A percentile compares a stretch with the other conserved stretches of the same genome.
These are phyloP conservation scores for Sporisorium graminicola DNA, from an alignment of 1,284 basidiomycete genomes.

Conservation along the genomic window DNA sequence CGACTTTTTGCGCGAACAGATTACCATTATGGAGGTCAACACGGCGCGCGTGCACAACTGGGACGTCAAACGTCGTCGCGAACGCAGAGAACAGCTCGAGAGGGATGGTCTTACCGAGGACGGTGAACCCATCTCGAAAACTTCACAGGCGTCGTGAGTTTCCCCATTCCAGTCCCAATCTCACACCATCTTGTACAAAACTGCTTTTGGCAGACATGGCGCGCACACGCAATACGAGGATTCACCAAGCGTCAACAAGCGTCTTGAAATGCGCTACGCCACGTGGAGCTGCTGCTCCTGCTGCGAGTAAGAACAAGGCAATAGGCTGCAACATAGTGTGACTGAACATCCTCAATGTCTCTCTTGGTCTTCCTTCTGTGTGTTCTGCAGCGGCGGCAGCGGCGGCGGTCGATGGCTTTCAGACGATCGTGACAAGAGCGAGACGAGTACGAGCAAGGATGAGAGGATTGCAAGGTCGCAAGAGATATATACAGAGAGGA, in stretches of 20 bases:
- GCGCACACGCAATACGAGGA: background rate
- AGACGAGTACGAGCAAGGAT: background rate
- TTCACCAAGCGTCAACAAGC: background rate
- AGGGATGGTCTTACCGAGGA: constrained; percentile 26
- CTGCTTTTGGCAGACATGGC: background rate
- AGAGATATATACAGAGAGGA: background rate
- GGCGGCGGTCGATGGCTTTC: constrained; percentile 33
- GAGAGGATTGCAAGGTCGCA: background rate
- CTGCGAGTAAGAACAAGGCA: background rate
- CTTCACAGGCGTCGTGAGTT: constrained; percentile 49
- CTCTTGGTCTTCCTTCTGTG: constrained; percentile 2
- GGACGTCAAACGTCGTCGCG: constrained; percentile 87
- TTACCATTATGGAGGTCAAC: constrained; percentile 98
- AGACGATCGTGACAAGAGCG: constrained; percentile 25
- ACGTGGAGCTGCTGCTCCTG: constrained; percentile 3
- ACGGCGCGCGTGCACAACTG: constrained; percentile 96
- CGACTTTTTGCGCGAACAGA: constrained; percentile 92
- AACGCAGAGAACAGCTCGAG: constrained; percentile 67
- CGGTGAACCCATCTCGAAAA: constrained; percentile 5
- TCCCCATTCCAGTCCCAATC: constrained; percentile 1
- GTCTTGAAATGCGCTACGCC: background rate
- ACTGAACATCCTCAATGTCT: constrained; percentile 19
- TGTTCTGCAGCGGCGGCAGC: background rate
- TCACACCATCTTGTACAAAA: constrained; percentile 11
- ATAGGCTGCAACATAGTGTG: background rate